These are phyloP conservation scores for Betula pendula DNA, from an alignment of 306 rosid species.

Conservation along the genomic window DNA sequence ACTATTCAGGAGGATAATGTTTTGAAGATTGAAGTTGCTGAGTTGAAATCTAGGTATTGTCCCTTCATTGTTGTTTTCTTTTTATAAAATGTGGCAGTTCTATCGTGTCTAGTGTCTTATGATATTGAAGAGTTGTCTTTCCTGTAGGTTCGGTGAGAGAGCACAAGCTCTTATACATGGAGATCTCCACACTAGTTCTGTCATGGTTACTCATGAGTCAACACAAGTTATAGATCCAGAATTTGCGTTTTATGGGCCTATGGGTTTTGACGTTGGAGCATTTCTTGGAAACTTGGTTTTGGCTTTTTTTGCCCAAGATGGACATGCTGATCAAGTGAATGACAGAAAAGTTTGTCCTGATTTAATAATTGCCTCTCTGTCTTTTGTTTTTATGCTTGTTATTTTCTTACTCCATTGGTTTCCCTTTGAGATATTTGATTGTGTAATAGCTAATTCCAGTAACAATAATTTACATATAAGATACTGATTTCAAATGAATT, in stretches of 20 bases:
- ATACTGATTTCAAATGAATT: not conserved
- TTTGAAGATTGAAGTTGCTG: conserved; percentile 83
- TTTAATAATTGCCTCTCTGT: not conserved
- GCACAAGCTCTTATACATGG: conserved; percentile 87
- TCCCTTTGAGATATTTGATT: not conserved
- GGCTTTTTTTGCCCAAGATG: conserved; percentile 91
- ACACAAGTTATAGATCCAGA: conserved; percentile 95
- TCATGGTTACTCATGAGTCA: conserved; percentile 83
- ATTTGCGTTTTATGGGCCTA: conserved; percentile 92
- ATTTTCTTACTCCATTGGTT: not conserved
- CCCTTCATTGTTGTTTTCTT: not conserved
- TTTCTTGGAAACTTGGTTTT: conserved; percentile 78
- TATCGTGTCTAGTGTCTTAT: not conserved
- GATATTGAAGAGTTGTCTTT: conserved; percentile 19
- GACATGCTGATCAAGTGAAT: conserved; percentile 61
- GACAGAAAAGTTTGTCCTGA: conserved; percentile 61
- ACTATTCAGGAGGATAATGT: conserved; percentile 78
- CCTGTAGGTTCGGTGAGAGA: conserved; percentile 77
- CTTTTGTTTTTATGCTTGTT: not conserved
- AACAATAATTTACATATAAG: not conserved
- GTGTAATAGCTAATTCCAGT: not conserved
- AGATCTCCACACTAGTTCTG: conserved; percentile 88
- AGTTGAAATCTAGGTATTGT: conserved; percentile 73
- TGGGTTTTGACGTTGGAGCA: conserved; percentile 88
- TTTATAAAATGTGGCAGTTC: conserved; percentile 1